Conservation (phyloP, 495 filamentous ascomycete genomes). For the Aspergillus cavernicola region DNA sequence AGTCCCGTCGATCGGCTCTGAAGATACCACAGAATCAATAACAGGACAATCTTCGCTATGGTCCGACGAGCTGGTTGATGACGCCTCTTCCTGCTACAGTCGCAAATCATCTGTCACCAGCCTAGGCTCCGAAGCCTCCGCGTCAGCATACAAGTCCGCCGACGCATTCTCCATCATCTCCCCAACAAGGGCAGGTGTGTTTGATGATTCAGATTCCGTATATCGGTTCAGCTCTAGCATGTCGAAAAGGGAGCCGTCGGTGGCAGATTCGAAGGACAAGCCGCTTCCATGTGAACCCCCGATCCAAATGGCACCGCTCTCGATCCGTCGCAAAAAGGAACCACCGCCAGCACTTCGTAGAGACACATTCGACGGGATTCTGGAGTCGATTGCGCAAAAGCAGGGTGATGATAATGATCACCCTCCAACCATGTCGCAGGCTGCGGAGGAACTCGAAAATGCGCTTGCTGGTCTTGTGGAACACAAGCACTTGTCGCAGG, state of each 20-base stretch:
- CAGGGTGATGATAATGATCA: slow-evolving; percentile 16
- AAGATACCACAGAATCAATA: background rate
- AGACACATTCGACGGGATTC: background rate
- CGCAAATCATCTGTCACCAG: slow-evolving; percentile 33
- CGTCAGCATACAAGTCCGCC: slow-evolving; percentile 14
- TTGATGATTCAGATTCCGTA: slow-evolving; percentile 30
- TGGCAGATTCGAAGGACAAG: slow-evolving; percentile 37
- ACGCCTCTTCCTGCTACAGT: slow-evolving; percentile 37
- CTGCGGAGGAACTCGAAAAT: slow-evolving; percentile 33
- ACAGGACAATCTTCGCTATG: slow-evolving; percentile 21
- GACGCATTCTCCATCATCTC: slow-evolving; percentile 36
- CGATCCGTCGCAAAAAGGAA: slow-evolving; percentile 19
- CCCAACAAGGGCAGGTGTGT: slow-evolving; percentile 38
- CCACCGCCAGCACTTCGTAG: background rate
- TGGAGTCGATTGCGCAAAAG: background rate
- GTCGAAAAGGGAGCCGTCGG: slow-evolving; percentile 16
- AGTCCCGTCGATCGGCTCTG: background rate
- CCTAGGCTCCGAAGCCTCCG: slow-evolving; percentile 15
- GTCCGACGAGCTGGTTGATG: slow-evolving; percentile 23
- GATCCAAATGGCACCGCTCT: slow-evolving; percentile 29
- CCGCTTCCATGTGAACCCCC: slow-evolving; percentile 47
- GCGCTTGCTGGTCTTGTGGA: slow-evolving; percentile 25
- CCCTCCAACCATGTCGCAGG: slow-evolving; percentile 26
- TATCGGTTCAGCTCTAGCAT: slow-evolving; percentile 7
- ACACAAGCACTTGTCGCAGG: no score